Percentiles rank a stretch among this genome's conserved stretches.
Evolutionary conservation across 2,329 filamentous ascomycete species (phyloP).

Genomic region (Diaporthe ilicicola): DNA sequence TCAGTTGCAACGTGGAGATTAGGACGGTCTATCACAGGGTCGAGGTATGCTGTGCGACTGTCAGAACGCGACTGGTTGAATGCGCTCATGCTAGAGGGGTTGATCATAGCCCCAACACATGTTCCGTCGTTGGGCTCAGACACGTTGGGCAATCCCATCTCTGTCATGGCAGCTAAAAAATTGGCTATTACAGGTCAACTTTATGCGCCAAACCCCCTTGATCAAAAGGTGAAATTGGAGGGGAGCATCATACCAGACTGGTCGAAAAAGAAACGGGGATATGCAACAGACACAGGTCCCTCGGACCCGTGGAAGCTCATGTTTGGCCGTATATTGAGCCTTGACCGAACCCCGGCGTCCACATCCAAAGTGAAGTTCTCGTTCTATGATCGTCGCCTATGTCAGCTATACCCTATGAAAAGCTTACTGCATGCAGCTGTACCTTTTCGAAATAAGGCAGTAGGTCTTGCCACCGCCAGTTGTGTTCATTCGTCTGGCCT

Average conservation of each 20-base stretch:
- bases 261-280: conserved; percentile 49
- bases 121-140: conserved; percentile 48
- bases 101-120: conserved; percentile 46
- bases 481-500: not conserved
- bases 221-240: not conserved
- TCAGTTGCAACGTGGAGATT: conserved; percentile 51
- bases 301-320: conserved; percentile 42
- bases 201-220: not conserved
- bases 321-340: conserved; percentile 41
- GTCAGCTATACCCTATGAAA: not conserved
- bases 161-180: conserved; percentile 47
- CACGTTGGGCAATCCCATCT: conserved; percentile 47
- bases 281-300: conserved; percentile 49
- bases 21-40: conserved; percentile 44
- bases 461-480: conserved; percentile 53
- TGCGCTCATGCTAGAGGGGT: conserved; percentile 48
- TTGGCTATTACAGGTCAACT: conserved; percentile 41
- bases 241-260: conserved; percentile 46
- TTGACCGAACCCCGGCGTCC: conserved; percentile 35
- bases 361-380: conserved; percentile 46
- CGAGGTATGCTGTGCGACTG: conserved; percentile 50
- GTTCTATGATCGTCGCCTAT: conserved; percentile 37
- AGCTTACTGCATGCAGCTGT: not conserved
- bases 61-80: conserved; percentile 51
- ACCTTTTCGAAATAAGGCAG: conserved; percentile 60